Evolutionary conservation across 31 red algal species (phyloP).

Genomic region (Asparagopsis taxiformis): DNA sequence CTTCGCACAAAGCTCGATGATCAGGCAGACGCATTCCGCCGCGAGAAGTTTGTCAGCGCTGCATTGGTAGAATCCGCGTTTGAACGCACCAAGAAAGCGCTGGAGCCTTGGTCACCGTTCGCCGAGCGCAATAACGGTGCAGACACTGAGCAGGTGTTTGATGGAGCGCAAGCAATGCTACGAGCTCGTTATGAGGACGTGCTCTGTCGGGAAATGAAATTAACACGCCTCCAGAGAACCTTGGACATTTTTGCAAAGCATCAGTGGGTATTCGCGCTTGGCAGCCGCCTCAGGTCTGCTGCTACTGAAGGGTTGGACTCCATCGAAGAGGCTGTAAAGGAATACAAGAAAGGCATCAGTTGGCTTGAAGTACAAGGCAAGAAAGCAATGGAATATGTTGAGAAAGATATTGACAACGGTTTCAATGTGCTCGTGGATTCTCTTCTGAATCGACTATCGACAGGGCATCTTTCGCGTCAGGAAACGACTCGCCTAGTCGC

Average conservation of each 20-base stretch:
- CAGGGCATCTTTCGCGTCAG: slow-evolving; percentile 6
- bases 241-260: slow-evolving; percentile 8
- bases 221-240: slow-evolving; percentile 6
- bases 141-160: slow-evolving; percentile 4
- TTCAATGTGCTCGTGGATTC: slow-evolving; percentile 11
- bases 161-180: slow-evolving; percentile 1
- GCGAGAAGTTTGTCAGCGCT: slow-evolving; percentile 11
- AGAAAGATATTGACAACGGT: slow-evolving; percentile 14
- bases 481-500: slow-evolving; percentile 1
- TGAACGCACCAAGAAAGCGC: slow-evolving; percentile 10
- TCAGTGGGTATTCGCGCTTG: slow-evolving; percentile 28
- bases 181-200: slow-evolving; percentile 17
- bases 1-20: not conserved
- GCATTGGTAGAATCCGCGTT: slow-evolving; percentile 23
- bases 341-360: slow-evolving; percentile 1
- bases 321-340: slow-evolving; percentile 11
- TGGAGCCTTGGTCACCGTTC: slow-evolving; percentile 12
- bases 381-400: not conserved
- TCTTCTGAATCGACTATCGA: slow-evolving; percentile 8
- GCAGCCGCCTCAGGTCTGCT: slow-evolving; percentile 2
- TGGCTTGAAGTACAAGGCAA: slow-evolving; percentile 19
- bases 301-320: not conserved
- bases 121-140: not conserved
- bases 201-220: slow-evolving; percentile 6
- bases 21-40: slow-evolving; percentile 4